Percentiles rank a stretch among this genome's conserved stretches.
phyloP scores from a whole-genome alignment of 345 rosid genomes.

The Aquilaria yunnanensis region DNA sequence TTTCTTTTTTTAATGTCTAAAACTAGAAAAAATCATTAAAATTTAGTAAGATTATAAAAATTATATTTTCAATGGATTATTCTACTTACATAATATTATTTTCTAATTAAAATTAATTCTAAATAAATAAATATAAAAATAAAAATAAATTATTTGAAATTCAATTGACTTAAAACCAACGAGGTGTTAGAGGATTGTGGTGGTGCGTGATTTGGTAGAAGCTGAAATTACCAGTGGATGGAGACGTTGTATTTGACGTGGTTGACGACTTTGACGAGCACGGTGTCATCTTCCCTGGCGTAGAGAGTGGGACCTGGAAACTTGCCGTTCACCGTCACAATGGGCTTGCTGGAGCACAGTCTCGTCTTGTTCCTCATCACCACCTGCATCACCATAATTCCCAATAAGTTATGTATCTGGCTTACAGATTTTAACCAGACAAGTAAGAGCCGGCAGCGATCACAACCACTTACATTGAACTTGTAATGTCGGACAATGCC shows the following conservation, averaged over 20 bases:
- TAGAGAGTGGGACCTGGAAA: conserved; percentile 87
- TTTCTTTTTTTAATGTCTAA: no score
- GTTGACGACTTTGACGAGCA: conserved; percentile 74
- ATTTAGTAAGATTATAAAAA: no score
- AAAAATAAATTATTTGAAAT: no score
- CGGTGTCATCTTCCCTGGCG: conserved; percentile 82
- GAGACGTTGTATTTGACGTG: conserved; percentile 79
- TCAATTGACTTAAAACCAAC: no score
- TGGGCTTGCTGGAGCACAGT: conserved; percentile 72
- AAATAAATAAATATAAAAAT: no score
- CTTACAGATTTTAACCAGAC: not conserved
- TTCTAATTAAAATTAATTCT: no score
- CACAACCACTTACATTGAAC: conserved; percentile 52
- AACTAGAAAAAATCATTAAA: no score
- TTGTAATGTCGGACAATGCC: conserved; percentile 59
- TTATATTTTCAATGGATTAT: no score
- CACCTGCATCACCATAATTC: conserved; percentile 30
- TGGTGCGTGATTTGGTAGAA: not conserved
- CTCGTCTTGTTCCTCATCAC: conserved; percentile 59
- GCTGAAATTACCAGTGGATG: conserved; percentile 57
- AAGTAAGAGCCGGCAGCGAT: not conserved
- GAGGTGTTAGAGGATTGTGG: no score
- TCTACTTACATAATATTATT: no score
- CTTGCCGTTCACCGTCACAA: conserved; percentile 74
- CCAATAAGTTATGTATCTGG: no score